Base-by-base conservation (phyloP, 2,329 filamentous ascomycete genomes). In the Trichoderma sp. region DNA sequence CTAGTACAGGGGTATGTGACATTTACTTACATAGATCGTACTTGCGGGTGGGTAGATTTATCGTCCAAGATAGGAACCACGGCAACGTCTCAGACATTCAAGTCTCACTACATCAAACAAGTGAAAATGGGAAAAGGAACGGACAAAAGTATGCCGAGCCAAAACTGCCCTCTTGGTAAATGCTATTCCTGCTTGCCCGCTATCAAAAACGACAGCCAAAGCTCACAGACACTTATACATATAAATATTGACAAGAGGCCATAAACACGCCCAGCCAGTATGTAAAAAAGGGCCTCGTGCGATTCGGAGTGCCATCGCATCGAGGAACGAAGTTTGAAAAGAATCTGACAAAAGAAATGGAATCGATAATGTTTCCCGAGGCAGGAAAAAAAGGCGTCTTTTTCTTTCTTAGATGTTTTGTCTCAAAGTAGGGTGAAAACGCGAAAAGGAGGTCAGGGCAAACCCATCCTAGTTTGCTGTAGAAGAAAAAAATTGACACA, bases 121-220 rank as follows among this genome's bases (percentile, higher is more conserved):
- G 21, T 4, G 32, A 10, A 10, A 16, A n/a, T n/a, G 1, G 7
- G 7, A 7, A 21, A 4, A n/a, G 28, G 46, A 49, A 68, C 11
- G 13, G 10, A 10, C 4, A 14, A 56, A 68, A 71, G 63, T 61
- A 24, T 24, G 77, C 74, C 72, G 75, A 76, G 73, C 80, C 79
- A 81, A 81, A 80, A 81, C 76, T 81, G 78, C 75, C 71, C 77
- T 80, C 77, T 71, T 61, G 73, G 78, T 75, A 77, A 76, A 66
- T 66, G 54, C 49, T 76, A 43, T 74, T 70, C 77, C 46, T 76
- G 73, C 72, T 75, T 70, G 71, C 73, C 70, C 68, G 71, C 72
- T 75, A 76, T 74, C 58, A 49, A 13, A 49, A 13, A 68, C 75
- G 46, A 67, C 21, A 51, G 32, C 55, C 24, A 74, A 74, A 72